Evolutionary conservation across 805 yeast species (phyloP), one percentile per base, ranked within the genome.

Genomic region (Hanseniaspora occidentalis): DNA sequence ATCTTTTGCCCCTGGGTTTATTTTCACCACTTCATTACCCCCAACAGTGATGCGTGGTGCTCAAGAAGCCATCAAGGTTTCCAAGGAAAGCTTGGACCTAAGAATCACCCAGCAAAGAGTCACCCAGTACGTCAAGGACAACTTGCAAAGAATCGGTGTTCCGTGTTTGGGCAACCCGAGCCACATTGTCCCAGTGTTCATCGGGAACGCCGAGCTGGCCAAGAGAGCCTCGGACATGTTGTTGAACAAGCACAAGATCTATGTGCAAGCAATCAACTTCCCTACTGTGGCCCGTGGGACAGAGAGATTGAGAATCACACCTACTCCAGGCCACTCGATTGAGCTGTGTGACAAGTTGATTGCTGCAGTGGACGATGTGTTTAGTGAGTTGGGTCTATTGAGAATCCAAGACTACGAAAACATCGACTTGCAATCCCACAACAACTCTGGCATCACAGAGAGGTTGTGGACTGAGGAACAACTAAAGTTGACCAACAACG

Each of bases 21-120:
- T 92, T 52, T 92, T 92, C 65, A 92, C 98, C 45, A 92, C 99
- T 13, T 70, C 95, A 31, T 73, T 92, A 49, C 99, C 99, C 37
- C 99, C 99, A n/a, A 78, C 95, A 13, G 77, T 84, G 43, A 86
- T 92, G 97, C 92, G 96, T 11, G 97, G 96, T 46, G 83, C 95
- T 27, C 68, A 81, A 13, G 79, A 85, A 37, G 89, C 97, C 7
- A 81, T 92, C 51, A 72, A 92, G 54, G 76, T 78, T 60, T 95
- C 84, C 55, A 77, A 94, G 63, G 60, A 75, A 25, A 79, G 86
- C 50, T 69, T 84, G 50, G 69, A 69, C 45, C 85, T 82, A 62
- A 78, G 98, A 61, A 73, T 79, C 45, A 71, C 71, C 31, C 97
- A 88, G 67, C 98, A 92, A 62, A 67, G 64, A 43, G 80, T 84